Conservation (phyloP, 2,329 filamentous ascomycete genomes). For the Trichophyton mentagrophytes region DNA sequence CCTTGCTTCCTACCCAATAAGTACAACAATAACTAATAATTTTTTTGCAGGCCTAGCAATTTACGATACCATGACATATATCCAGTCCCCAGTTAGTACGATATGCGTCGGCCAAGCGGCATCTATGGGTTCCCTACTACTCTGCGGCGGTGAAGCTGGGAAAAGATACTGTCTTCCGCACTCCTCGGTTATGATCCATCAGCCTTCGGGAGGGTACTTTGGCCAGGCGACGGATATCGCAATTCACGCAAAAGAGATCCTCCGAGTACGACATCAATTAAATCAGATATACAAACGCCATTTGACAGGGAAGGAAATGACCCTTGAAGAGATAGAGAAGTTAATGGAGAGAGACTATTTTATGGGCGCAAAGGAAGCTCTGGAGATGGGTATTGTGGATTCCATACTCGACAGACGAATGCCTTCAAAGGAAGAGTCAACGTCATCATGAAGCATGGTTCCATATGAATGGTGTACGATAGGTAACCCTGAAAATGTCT, state of each 20-base stretch:
- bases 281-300: slow-evolving; percentile 85
- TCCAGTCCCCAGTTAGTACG: slow-evolving; percentile 80
- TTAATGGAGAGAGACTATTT: slow-evolving; percentile 98
- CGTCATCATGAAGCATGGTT: not conserved
- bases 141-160: slow-evolving; percentile 72
- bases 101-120: slow-evolving; percentile 92
- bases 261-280: slow-evolving; percentile 69
- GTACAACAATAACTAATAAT: not conserved
- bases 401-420: slow-evolving; percentile 53
- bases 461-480: not conserved
- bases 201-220: slow-evolving; percentile 65
- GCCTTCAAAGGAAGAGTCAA: slow-evolving; percentile 18
- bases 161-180: slow-evolving; percentile 87
- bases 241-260: slow-evolving; percentile 94
- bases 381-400: slow-evolving; percentile 84
- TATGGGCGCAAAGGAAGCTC: slow-evolving; percentile 73
- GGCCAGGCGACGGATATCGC: slow-evolving; percentile 69
- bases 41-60: slow-evolving; percentile 51
- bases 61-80: slow-evolving; percentile 98
- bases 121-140: slow-evolving; percentile 81
- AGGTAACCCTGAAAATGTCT: not conserved
- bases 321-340: slow-evolving; percentile 71
- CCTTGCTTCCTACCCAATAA: not conserved
- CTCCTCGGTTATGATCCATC: slow-evolving; percentile 91
- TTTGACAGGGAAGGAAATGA: slow-evolving; percentile 60